A percentile compares a stretch with the other conserved stretches of the same genome.
phyloP scores from a whole-genome alignment of 2,329 filamentous ascomycete genomes.

The Parastagonospora nodorum region DNA sequence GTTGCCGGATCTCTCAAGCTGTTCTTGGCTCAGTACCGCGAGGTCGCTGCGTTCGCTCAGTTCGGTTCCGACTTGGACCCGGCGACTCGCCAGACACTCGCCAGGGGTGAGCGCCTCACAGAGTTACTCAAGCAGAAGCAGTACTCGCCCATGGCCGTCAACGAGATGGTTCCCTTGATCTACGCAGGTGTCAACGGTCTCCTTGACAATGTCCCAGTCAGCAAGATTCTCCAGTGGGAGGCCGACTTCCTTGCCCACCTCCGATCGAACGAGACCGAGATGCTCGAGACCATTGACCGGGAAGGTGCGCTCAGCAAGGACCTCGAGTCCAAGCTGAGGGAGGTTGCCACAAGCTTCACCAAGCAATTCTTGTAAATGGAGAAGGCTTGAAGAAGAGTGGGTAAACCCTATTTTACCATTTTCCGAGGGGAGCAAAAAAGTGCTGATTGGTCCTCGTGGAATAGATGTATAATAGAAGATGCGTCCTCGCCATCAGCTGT shows the following conservation, averaged over 20 bases:
- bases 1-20: constrained; percentile 99
- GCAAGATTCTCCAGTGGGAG: constrained; percentile 94
- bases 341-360: constrained; percentile 79
- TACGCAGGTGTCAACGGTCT: constrained; percentile 98
- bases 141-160: constrained; percentile 97
- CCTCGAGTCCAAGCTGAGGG: constrained; percentile 79
- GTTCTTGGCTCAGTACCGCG: constrained; percentile 99
- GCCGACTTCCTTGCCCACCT: constrained; percentile 90
- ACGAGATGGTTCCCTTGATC: constrained; percentile 99
- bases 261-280: constrained; percentile 84
- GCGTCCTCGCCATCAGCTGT: constrained; percentile 47
- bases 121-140: constrained; percentile 99
- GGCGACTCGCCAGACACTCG: constrained; percentile 97
- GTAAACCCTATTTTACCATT: constrained; percentile 44
- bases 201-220: constrained; percentile 86
- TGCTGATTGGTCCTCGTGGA: constrained; percentile 45
- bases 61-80: constrained; percentile 99
- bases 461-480: constrained; percentile 50
- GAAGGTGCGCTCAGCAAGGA: constrained; percentile 97
- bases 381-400: constrained; percentile 42
- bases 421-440: constrained; percentile 40
- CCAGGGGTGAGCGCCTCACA: constrained; percentile 97
- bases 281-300: constrained; percentile 88
- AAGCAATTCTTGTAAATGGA: constrained; percentile 76
- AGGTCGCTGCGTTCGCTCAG: constrained; percentile 98